phyloP scores from a whole-genome alignment of 177 flowering plant genomes.

The Vitis hybrid region DNA sequence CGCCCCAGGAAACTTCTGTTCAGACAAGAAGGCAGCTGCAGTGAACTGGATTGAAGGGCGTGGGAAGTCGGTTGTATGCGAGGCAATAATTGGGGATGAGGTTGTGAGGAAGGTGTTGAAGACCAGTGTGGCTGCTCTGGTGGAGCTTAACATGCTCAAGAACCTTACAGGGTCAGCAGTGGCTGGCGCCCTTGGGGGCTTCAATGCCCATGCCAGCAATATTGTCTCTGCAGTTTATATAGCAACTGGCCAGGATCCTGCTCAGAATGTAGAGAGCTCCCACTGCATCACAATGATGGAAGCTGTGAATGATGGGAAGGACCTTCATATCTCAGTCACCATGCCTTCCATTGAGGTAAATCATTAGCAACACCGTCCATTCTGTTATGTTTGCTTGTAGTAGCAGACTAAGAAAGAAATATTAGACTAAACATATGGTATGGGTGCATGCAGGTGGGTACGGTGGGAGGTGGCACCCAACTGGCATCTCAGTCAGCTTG shows the following conservation, averaged over 20 bases:
- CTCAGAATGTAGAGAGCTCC: conserved; percentile 47
- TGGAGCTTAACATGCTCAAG: conserved; percentile 47
- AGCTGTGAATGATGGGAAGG: conserved; percentile 37
- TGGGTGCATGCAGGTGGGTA: conserved; percentile 30
- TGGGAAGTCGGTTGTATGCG: conserved; percentile 29
- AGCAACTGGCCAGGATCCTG: conserved; percentile 51
- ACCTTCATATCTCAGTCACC: conserved; percentile 44
- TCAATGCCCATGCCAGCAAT: conserved; percentile 44
- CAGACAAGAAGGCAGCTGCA: conserved; percentile 30
- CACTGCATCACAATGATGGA: conserved; percentile 52
- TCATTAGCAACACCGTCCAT: too few species aligned
- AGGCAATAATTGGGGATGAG: conserved; percentile 30
- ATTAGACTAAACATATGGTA: too few species aligned
- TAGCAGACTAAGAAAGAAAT: too few species aligned
- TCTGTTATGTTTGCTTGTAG: too few species aligned
- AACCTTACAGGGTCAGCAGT: conserved; percentile 43
- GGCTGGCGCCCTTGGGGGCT: conserved; percentile 44
- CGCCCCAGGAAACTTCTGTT: conserved; percentile 27
- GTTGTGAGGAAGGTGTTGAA: conserved; percentile 37
- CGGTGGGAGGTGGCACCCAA: conserved; percentile 45
- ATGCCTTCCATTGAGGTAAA: conserved; percentile 45
- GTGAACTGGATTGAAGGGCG: conserved; percentile 36
- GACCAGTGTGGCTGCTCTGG: conserved; percentile 32
- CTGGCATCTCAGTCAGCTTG: conserved; percentile 44
- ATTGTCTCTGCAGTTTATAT: conserved; percentile 38